Evolutionary conservation across 495 filamentous ascomycete genomes (phyloP).

Genomic region (Aspergillus leporis): DNA sequence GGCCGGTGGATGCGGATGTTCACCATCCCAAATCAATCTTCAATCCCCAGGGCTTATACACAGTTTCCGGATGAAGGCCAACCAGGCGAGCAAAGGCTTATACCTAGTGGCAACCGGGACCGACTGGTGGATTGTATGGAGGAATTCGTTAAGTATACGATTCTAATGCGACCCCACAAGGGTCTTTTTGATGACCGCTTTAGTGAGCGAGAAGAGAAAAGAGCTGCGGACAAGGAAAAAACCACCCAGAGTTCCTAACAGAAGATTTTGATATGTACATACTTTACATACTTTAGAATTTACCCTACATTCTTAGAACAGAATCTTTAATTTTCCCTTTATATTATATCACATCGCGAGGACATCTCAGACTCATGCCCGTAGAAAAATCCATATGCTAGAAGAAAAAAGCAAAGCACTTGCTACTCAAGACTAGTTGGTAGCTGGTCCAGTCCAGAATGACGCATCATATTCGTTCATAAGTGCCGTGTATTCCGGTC

Average conservation of each 20-base stretch:
- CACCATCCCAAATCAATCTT: constrained; percentile 68
- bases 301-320: neutral
- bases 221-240: constrained; percentile 9
- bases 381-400: too few relatives aligned
- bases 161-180: constrained; percentile 63
- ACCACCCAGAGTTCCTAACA: neutral
- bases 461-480: constrained; percentile 60
- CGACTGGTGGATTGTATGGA: constrained; percentile 76
- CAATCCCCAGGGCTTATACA: constrained; percentile 64
- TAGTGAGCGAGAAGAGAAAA: constrained; percentile 53
- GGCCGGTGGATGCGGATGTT: constrained; percentile 83
- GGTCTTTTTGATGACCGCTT: constrained; percentile 65
- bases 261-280: neutral
- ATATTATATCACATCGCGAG: too few relatives aligned
- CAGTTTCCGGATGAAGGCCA: constrained; percentile 59
- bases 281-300: neutral
- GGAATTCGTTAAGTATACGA: constrained; percentile 74
- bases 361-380: too few relatives aligned
- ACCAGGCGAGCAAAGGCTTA: constrained; percentile 55
- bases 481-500: constrained; percentile 52
- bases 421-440: neutral
- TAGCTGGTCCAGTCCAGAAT: constrained; percentile 37
- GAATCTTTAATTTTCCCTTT: too few relatives aligned
- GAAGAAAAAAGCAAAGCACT: neutral
- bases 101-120: constrained; percentile 63